Conservation (phyloP, 225 moss, liverwort and hornwort species). For the Anthoceros angustus region DNA sequence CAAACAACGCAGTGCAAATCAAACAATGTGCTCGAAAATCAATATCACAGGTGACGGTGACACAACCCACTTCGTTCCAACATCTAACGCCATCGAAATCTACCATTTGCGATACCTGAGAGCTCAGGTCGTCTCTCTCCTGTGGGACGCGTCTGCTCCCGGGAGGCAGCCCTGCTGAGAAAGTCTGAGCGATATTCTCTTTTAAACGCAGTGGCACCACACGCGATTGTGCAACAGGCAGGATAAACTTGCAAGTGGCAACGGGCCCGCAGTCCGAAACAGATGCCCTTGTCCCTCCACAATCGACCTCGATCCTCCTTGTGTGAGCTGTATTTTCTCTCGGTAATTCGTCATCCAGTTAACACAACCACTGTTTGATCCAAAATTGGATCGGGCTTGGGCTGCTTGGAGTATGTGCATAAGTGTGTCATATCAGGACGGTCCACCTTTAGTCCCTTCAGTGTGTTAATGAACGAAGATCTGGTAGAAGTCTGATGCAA, state of each 20-base stretch:
- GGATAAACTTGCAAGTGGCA: background rate
- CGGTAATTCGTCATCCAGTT: too few relatives aligned
- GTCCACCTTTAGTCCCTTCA: too few relatives aligned
- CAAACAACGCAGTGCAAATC: background rate
- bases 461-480: too few relatives aligned
- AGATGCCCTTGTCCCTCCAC: background rate
- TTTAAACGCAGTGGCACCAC: background rate
- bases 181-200: background rate
- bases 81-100: background rate
- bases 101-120: background rate
- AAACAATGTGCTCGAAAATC: background rate
- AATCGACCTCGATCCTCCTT: background rate
- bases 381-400: background rate
- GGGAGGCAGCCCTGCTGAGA: background rate
- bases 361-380: background rate
- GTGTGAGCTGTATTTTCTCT: background rate
- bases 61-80: background rate
- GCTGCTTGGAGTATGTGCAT: too few relatives aligned
- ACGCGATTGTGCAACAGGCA: background rate
- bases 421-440: too few relatives aligned
- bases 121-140: conserved; percentile 3
- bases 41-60: background rate
- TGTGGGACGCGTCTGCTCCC: background rate
- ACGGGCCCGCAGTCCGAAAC: conserved; percentile 2
- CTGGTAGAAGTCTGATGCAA: too few relatives aligned